Base-by-base conservation (phyloP, 306 rosid species). In the Lathyrus tuberosus region DNA sequence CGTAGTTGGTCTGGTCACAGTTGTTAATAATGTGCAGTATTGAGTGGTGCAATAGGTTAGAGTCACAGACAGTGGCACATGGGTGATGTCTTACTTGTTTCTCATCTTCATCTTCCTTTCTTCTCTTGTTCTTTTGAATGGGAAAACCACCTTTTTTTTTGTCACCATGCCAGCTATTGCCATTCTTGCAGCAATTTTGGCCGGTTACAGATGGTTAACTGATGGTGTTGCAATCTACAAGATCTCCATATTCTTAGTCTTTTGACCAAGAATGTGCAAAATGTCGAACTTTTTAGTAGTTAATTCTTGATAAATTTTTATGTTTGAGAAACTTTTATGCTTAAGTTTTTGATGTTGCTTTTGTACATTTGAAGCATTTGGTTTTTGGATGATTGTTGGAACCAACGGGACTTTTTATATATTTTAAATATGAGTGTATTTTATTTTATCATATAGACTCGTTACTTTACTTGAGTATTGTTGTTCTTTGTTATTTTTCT, bases 111-210 rank as follows among this genome's bases (percentile, higher is more conserved):
- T 49, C 30, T 68, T 66, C 47, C 20, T 48, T 67, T 47, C 52
- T 54, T 40, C 54, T 67, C 8, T 26, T 53, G 5, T 51, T 69
- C 46, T 40, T 61, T 18, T 8, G 68, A 60, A 33, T 59, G 68
- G 67, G 18, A 71, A 71, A 18, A 16, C 47, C 8, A 7, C 40
- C 70, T 49, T 38, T 13, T 18, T 69, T 51, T 31, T 57, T 62
- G 71, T 75, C 43, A 44, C 41, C 38, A 13, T 70, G 42, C 41
- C 44, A 16, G 53, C 22, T 15, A 58, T 56, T 53, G 70, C 59
- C 9, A 14, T 28, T 52, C 41, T 28, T 51, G 17, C 57, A 37
- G 59, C 31, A 41, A 33, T 15, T 52, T 75, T 60, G 70, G 65
- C 64, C 52, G 41, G 42, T 69, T 22, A 46, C 17, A 37, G 53